Percentiles rank a stretch among this genome's conserved stretches.
Conservation (phyloP, 225 moss, liverwort and hornwort genomes). For the Neckera pumila region DNA sequence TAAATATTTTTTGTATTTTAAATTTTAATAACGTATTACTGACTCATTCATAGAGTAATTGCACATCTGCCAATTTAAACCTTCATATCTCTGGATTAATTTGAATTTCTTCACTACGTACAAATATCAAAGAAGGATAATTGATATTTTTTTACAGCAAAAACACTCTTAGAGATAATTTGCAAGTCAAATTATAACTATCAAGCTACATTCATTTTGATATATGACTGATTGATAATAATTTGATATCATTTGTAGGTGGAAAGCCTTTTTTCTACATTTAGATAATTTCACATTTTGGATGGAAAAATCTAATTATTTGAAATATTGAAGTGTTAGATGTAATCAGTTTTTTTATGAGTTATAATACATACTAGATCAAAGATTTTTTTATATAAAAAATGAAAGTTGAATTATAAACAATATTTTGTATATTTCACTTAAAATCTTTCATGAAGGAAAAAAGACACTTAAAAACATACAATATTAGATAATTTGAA, state of each 20-base stretch:
- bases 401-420: not conserved
- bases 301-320: not conserved
- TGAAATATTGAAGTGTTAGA: rapidly evolving
- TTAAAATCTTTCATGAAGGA: not conserved
- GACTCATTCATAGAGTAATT: not conserved
- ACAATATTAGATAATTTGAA: not conserved
- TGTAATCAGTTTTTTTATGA: not conserved
- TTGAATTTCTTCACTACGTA: not conserved
- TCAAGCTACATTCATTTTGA: not conserved
- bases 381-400: not conserved
- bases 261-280: not conserved
- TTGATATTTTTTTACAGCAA: not conserved
- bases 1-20: not conserved
- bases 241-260: not conserved
- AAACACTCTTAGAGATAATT: not conserved
- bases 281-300: not conserved
- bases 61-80: not conserved
- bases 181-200: not conserved
- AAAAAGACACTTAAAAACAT: not conserved
- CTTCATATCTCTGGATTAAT: not conserved
- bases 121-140: not conserved
- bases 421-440: rapidly evolving
- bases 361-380: too few relatives aligned
- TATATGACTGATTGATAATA: not conserved
- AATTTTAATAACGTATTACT: not conserved